Conservation (phyloP, 2,329 filamentous ascomycete species). For the Penicillium vulpinum region DNA sequence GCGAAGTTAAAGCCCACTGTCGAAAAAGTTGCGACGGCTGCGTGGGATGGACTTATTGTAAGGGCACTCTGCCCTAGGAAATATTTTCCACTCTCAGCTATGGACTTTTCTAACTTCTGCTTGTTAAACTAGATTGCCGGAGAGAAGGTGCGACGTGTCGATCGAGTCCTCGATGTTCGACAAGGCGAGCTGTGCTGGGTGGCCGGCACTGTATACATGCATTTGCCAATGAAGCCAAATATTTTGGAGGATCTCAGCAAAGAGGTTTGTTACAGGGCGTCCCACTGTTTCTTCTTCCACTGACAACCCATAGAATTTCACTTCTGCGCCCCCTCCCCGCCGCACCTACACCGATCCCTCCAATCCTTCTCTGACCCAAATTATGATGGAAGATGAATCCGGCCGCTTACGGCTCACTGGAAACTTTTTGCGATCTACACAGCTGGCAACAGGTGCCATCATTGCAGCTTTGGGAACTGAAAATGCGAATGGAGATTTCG, state of each 20-base stretch:
- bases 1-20: slow-evolving; percentile 83
- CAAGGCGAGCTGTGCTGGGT: slow-evolving; percentile 97
- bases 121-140: slow-evolving; percentile 61
- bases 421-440: slow-evolving; percentile 62
- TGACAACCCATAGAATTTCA: slow-evolving; percentile 68
- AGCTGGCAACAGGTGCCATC: slow-evolving; percentile 89
- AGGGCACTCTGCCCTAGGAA: slow-evolving; percentile 2
- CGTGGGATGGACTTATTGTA: slow-evolving; percentile 73
- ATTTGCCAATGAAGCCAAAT: slow-evolving; percentile 93
- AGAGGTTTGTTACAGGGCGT: slow-evolving; percentile 60
- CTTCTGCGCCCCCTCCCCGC: slow-evolving; percentile 74
- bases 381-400: slow-evolving; percentile 94
- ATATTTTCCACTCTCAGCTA: not conserved
- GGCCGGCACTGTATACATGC: slow-evolving; percentile 91
- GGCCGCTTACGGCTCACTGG: slow-evolving; percentile 81
- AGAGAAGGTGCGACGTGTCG: slow-evolving; percentile 72
- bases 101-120: not conserved
- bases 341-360: slow-evolving; percentile 69
- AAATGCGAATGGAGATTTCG: slow-evolving; percentile 86
- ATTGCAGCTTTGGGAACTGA: slow-evolving; percentile 94
- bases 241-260: slow-evolving; percentile 93
- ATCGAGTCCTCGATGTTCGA: slow-evolving; percentile 89
- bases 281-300: not conserved
- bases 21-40: slow-evolving; percentile 68
- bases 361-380: slow-evolving; percentile 52